Base-by-base conservation (phyloP, 805 yeast genomes). In the Pichia scutulata region DNA sequence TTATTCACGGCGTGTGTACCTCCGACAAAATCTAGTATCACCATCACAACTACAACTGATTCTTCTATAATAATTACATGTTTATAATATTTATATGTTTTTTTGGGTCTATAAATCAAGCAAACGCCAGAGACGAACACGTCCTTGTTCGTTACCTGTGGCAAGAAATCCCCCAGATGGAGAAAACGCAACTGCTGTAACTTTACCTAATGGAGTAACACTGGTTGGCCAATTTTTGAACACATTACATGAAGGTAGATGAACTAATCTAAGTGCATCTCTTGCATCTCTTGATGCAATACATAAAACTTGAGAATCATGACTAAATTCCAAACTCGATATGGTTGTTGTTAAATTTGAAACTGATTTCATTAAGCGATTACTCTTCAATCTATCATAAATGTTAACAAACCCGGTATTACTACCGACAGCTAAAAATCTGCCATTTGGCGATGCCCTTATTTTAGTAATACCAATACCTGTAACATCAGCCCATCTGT, bases 201-300 rank as follows among this genome's bases (percentile, higher is more conserved):
- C 97, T 57, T 84, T 81, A n/a, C 99, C 99, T 57, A 93, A 75
- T 12, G 99, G 98, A 0, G 99, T 92, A 7, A 89, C 89, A 47
- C 92, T 82, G 2, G 98, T 93, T 18, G 99, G 99, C 99, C 99
- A 93, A 71, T 93, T 93, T 45, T 82, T 75, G 69, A 82, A 93
- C 7, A 88, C 96, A 19, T 87, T 78, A 56, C 92, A 88, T 24
- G 86, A 77, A 22, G 97, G 96, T 51, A 92, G 68, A 64, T 93
- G 98, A 13, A 89, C 90, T 55, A 93, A 65, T 60, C 90, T 78
- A 53, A 93, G 72, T 3, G 97, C 87, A 66, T 93, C 98, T 59
- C 84, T 81, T 70, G 83, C 81, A 6, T 84, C 89, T 59, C 95
- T 76, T 9, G 95, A 86, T 0, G 97, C 92, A 55, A 90, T 76